These are phyloP conservation scores for Spergularia azorica DNA, from an alignment of 179 eudicot species.

Conservation along the genomic window DNA sequence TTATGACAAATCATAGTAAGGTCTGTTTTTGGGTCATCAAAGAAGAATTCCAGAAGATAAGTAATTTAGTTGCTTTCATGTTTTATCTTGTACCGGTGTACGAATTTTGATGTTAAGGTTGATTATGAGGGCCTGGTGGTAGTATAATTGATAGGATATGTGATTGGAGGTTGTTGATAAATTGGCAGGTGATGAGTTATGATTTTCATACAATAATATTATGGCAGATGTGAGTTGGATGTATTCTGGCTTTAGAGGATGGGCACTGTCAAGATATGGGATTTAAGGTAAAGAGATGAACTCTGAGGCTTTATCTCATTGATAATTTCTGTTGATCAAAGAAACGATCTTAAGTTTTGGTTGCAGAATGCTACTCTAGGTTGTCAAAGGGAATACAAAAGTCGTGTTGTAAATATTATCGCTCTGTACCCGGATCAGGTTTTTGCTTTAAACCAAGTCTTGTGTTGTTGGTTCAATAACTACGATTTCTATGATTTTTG, in stretches of 20 bases:
- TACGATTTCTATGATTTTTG: neutral
- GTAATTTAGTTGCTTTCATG: too few species aligned
- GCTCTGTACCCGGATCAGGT: constrained; percentile 96
- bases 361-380: constrained; percentile 67
- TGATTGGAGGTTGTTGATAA: neutral
- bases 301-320: neutral
- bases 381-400: constrained; percentile 92
- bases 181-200: constrained; percentile 81
- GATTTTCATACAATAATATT: constrained; percentile 89
- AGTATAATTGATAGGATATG: too few species aligned
- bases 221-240: constrained; percentile 97
- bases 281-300: constrained; percentile 54
- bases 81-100: too few species aligned
- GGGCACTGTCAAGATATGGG: constrained; percentile 98
- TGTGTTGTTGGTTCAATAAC: neutral
- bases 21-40: too few species aligned
- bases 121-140: too few species aligned
- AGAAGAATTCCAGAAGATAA: too few species aligned
- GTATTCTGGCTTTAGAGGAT: constrained; percentile 97
- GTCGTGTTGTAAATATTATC: constrained; percentile 94
- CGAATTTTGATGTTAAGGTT: too few species aligned
- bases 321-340: neutral
- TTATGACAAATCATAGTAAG: too few species aligned
- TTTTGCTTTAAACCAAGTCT: neutral
- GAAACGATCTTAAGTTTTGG: neutral